Conservation (phyloP, 164 flowering plant genomes). For the Kalanchoe fedtschenkoi region DNA sequence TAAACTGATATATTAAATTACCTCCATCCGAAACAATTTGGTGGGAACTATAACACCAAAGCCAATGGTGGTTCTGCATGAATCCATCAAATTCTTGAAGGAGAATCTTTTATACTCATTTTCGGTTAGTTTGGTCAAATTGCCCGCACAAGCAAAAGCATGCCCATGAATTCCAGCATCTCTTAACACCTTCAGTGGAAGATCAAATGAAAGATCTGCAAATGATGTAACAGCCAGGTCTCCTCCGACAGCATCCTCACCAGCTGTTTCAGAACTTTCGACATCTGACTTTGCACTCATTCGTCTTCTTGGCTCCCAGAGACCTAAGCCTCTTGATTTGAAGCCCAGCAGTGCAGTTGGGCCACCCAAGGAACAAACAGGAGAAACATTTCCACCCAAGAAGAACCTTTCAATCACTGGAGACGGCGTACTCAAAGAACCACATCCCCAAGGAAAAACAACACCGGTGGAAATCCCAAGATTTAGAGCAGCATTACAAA, state of each 20-base stretch:
- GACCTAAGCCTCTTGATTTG: conserved; percentile 72
- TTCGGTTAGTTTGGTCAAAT: conserved; percentile 53
- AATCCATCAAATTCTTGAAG: conserved; percentile 37
- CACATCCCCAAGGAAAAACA: conserved; percentile 74
- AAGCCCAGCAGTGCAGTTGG: conserved; percentile 72
- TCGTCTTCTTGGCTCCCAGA: conserved; percentile 60
- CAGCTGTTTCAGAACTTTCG: conserved; percentile 29
- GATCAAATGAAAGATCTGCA: conserved; percentile 86
- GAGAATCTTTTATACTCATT: conserved; percentile 47
- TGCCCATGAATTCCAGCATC: conserved; percentile 88
- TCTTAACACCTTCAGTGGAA: conserved; percentile 62
- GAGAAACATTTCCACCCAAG: conserved; percentile 81
- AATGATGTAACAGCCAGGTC: conserved; percentile 80
- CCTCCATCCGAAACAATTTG: conserved; percentile 84
- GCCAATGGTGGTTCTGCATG: conserved; percentile 67
- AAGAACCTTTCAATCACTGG: conserved; percentile 72
- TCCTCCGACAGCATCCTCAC: conserved; percentile 71
- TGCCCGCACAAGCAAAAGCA: conserved; percentile 70
- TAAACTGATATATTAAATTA: conserved; percentile 20
- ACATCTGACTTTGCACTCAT: conserved; percentile 19
- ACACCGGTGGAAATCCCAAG: conserved; percentile 72
- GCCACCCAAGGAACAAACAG: conserved; percentile 70
- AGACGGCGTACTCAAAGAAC: conserved; percentile 46
- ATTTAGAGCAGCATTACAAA: conserved; percentile 63
- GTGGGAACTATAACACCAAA: conserved; percentile 73